Evolutionary conservation across 2,329 filamentous ascomycete genomes (phyloP), one percentile per base, ranked within the genome.

Genomic region (Nigrospora osmanthi): DNA sequence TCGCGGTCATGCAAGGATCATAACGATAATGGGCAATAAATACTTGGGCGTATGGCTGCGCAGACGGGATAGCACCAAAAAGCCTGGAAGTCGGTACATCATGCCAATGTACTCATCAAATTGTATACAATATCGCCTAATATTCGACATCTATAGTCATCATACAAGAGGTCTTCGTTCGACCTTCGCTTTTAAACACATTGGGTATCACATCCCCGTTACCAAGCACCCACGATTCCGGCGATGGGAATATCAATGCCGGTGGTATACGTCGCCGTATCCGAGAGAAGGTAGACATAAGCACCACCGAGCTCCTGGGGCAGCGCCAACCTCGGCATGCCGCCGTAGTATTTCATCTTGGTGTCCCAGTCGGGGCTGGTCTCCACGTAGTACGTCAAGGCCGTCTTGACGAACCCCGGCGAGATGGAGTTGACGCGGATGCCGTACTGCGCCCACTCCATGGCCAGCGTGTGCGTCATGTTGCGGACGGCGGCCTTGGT

Each of bases 261-360:
- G 1, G 71, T 74, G 5, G 71, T 75, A 52, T 73, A 73, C 32
- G 61, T 68, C n/a, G 71, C 69, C 10, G 68, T 66, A 46, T 79
- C 75, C 45, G 66, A 72, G n/a, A 79, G 55, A 45, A 79, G 55
- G 50, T 78, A 79, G 5, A 78, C 73, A 51, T 78, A 79, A 1
- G 75, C 75, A 13, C 75, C 74, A 2, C 74, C 73, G 2, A 80
- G 58, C 57, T 80, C 75, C 49, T 73, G 67, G 0, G 72, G 69
- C 40, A 73, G 66, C 0, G 75, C 76, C 34, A 80, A 51, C 28
- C 75, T 61, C 11, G 73, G 74, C 65, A 80, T 78, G 3, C 75
- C 75, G 3, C 75, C 73, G 52, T 78, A 78, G 54, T 79, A 78
- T 58, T 76, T 71, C 62, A 79, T 68, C 61, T 79, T 73, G 49